A percentile compares a stretch with the other conserved stretches of the same genome.
These are phyloP conservation scores for Cichorium intybus DNA, from an alignment of 140 eudicot genomes.

Conservation along the genomic window DNA sequence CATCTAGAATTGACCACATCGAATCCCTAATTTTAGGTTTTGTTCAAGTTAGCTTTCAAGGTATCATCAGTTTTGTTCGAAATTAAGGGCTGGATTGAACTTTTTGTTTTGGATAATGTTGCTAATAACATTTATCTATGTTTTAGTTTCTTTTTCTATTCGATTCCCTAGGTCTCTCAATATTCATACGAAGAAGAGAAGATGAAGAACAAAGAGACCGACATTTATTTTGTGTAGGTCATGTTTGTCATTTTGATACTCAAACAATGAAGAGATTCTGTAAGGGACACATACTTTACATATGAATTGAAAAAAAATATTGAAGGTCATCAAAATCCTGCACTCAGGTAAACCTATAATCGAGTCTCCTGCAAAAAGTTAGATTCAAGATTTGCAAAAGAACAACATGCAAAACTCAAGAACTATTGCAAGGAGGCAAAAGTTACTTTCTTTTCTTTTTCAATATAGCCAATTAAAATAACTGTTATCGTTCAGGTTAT, in stretches of 20 bases:
- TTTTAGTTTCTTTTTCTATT: too few species aligned
- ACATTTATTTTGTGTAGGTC: slow-evolving; percentile 9
- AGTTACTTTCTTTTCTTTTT: slow-evolving; percentile 9
- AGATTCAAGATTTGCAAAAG: slow-evolving; percentile 37
- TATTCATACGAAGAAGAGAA: too few species aligned
- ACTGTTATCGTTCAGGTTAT: not conserved
- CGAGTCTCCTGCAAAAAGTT: slow-evolving; percentile 22
- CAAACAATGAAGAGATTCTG: slow-evolving; percentile 13
- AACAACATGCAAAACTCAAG: slow-evolving; percentile 36
- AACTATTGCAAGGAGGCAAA: slow-evolving; percentile 35
- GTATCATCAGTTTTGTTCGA: too few species aligned
- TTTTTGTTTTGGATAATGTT: too few species aligned
- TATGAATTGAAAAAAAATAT: slow-evolving; percentile 26
- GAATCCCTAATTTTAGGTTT: too few species aligned
- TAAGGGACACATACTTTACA: not conserved
- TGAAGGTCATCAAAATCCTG: slow-evolving; percentile 30
- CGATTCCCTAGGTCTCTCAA: too few species aligned
- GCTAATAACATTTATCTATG: too few species aligned
- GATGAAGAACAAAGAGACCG: too few species aligned
- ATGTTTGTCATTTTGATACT: not conserved
- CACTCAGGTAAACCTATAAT: slow-evolving; percentile 24
- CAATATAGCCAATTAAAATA: not conserved
- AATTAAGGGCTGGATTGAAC: too few species aligned
- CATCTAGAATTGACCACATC: too few species aligned
- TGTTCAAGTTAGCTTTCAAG: too few species aligned